A percentile compares a stretch with the other conserved stretches of the same genome.
These are phyloP conservation scores for Aspergillus ruber DNA, from an alignment of 2,329 filamentous ascomycete species.

Conservation along the genomic window DNA sequence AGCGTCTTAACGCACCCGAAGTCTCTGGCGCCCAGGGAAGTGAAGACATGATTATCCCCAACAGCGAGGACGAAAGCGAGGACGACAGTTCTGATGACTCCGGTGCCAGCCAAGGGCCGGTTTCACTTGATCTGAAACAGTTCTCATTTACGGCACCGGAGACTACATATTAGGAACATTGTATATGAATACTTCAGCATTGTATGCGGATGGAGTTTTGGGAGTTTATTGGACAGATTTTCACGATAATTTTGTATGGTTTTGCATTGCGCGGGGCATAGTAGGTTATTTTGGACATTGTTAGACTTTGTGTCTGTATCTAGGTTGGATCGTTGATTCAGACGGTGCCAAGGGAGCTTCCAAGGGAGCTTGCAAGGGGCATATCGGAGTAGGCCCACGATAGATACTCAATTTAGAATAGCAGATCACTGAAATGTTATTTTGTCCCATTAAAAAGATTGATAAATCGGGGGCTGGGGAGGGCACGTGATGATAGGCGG, in stretches of 20 bases:
- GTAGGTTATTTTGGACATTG: conserved; percentile 3
- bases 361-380: not conserved
- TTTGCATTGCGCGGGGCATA: not conserved
- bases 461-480: conserved; percentile 14
- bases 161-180: not conserved
- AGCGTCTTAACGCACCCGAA: not conserved
- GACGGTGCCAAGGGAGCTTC: not conserved
- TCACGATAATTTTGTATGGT: not conserved
- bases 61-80: conserved; percentile 42
- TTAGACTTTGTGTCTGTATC: not conserved
- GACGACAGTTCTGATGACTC: conserved; percentile 14
- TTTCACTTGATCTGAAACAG: conserved; percentile 28
- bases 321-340: not conserved
- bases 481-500: conserved; percentile 11
- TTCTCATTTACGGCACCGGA: conserved; percentile 27
- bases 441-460: not conserved
- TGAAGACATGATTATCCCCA: conserved; percentile 47
- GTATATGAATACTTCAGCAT: not conserved
- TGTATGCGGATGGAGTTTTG: not conserved
- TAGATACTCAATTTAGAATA: not conserved
- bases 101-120: conserved; percentile 5
- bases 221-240: not conserved
- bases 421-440: not conserved
- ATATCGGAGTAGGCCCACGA: not conserved
- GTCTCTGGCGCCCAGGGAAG: conserved; percentile 35